Evolutionary conservation across 768 basidiomycete species (phyloP), one percentile per base, ranked within the genome.

Genomic region (Termitomyces bulborhizus): DNA sequence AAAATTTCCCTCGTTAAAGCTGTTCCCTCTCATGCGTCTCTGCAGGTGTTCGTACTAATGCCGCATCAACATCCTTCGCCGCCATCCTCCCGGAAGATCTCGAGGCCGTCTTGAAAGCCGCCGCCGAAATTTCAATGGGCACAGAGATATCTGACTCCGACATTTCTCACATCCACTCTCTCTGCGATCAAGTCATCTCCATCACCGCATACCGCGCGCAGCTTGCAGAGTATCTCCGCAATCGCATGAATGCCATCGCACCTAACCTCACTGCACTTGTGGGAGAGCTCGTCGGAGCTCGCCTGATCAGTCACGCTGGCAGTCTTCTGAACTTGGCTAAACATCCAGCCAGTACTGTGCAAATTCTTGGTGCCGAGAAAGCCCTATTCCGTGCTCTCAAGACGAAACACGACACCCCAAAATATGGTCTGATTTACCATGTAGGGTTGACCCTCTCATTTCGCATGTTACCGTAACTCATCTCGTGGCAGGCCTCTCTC

Each of bases 391-490:
- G 96, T 49, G 96, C 96, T 1, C 80, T 99, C 57, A 99, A 99
- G 76, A 98, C 96, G 45, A 99, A 98, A 80, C 92, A 98, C 60
- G 96, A 98, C 75, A 98, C 96, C 57, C 95, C 96, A 26, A 99
- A 99, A 75, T 98, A 99, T 66, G 97, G 97, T 58, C 78, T 98
- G n/a, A 98, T 99, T 63, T 99, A 98, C 73, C 97, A 98, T 75
- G 92, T 90, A 69, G 37, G 82, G 74, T 3, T 21, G 18, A n/a
- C 34, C 29, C 26, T 34, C 27, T 34, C 27, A 41, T 40, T 36
- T 48, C 47, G 18, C 16, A 54, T 34, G 46, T 46, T 48, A 55
- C 51, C 29, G 48, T 51, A 12, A 56, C 54, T 51, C 40, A 60
- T 54, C 31, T 59, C 44, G 12, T 31, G 53, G 8, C 48, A 92